A percentile compares a stretch with the other conserved stretches of the same genome.
Conservation (phyloP, 2,329 filamentous ascomycete genomes). For the Paraphaeosphaeria minitans region DNA sequence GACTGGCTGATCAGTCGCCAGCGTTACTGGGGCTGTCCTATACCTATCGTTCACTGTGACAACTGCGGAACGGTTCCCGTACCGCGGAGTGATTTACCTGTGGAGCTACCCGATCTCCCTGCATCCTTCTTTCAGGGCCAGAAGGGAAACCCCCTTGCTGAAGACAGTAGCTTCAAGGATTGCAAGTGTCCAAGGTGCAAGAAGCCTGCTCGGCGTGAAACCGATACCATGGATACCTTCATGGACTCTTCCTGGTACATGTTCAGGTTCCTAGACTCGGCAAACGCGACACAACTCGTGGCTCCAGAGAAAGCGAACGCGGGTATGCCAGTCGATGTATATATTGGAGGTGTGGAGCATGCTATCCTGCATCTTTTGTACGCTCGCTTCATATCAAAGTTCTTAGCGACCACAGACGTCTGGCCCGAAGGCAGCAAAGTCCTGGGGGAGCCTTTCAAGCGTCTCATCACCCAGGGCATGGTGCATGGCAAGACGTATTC, state of each 20-base stretch:
- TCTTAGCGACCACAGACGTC: constrained; percentile 65
- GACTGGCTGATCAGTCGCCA: constrained; percentile 95
- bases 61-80: constrained; percentile 81
- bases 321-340: constrained; percentile 79
- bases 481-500: constrained; percentile 85
- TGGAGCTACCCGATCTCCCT: constrained; percentile 72
- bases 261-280: constrained; percentile 75
- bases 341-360: constrained; percentile 87
- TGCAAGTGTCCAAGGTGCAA: constrained; percentile 76
- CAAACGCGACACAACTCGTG: constrained; percentile 67
- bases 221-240: constrained; percentile 96
- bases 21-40: constrained; percentile 88
- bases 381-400: constrained; percentile 88
- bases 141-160: constrained; percentile 77
- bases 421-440: constrained; percentile 43
- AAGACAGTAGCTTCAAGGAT: constrained; percentile 73
- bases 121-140: constrained; percentile 71
- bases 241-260: constrained; percentile 97
- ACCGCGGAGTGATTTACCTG: constrained; percentile 75
- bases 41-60: constrained; percentile 82
- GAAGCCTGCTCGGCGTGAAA: constrained; percentile 75
- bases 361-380: constrained; percentile 90
- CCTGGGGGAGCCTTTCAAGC: constrained; percentile 75
- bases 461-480: constrained; percentile 89
- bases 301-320: constrained; percentile 61